A percentile compares a stretch with the other conserved stretches of the same genome.
Conservation (phyloP, 108 stramenopile species). For the Bacterosira constricta region DNA sequence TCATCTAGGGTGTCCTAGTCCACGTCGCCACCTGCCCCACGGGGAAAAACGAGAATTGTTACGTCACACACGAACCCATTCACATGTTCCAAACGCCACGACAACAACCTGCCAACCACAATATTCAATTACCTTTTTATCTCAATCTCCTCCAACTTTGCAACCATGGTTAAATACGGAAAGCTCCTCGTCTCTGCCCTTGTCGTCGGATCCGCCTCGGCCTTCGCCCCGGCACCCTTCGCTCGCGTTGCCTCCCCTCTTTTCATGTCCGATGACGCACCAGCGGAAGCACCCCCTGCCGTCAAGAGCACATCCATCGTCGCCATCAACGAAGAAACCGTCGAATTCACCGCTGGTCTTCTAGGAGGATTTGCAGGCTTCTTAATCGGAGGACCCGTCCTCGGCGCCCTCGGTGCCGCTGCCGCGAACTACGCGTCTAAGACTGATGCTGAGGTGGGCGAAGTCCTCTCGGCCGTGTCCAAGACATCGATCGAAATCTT, state of each 20-base stretch:
- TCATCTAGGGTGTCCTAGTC: too few species aligned
- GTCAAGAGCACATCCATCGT: conserved; percentile 57
- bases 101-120: too few species aligned
- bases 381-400: conserved; percentile 53
- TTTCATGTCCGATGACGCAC: conserved; percentile 41
- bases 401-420: conserved; percentile 46
- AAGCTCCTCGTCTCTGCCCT: conserved; percentile 34
- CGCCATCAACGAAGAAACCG: conserved; percentile 88
- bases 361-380: conserved; percentile 80
- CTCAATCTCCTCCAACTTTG: too few species aligned
- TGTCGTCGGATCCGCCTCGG: conserved; percentile 40
- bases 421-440: conserved; percentile 85
- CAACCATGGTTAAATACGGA: conserved; percentile 52
- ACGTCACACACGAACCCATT: too few species aligned
- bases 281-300: conserved; percentile 22
- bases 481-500: conserved; percentile 87
- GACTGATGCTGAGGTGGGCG: conserved; percentile 70
- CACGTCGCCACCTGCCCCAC: too few species aligned
- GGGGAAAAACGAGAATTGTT: too few species aligned
- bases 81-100: too few species aligned
- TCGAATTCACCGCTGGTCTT: conserved; percentile 90
- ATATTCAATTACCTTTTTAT: too few species aligned
- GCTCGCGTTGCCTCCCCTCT: conserved; percentile 10
- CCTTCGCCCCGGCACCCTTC: conserved; percentile 31
- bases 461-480: conserved; percentile 75